Percentiles rank a stretch among this genome's conserved stretches.
Conservation (phyloP, 306 rosid species). For the Urtica urens region DNA sequence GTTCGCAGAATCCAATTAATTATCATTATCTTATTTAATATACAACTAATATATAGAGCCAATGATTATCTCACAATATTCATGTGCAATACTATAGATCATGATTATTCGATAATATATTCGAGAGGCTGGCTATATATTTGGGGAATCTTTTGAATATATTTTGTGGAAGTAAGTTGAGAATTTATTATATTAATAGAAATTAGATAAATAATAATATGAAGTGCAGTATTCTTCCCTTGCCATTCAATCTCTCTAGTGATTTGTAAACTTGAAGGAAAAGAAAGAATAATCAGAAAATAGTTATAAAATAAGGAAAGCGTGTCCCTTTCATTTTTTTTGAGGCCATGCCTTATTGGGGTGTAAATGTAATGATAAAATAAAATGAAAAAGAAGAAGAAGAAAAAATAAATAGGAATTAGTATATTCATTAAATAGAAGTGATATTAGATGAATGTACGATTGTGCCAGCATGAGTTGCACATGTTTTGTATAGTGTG, state of each 20-base stretch:
- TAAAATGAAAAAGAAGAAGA: background rate
- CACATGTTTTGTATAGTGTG: conserved; percentile 13
- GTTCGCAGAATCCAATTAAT: background rate
- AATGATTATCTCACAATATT: conserved; percentile 4
- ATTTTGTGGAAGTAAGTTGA: background rate
- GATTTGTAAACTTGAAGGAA: conserved; percentile 15
- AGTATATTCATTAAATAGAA: background rate
- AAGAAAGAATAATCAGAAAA: conserved; percentile 5
- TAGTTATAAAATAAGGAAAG: background rate
- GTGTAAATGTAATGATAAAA: background rate
- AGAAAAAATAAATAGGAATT: background rate
- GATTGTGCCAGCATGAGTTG: conserved; percentile 4
- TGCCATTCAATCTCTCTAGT: background rate
- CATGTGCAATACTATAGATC: background rate
- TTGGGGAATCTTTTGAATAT: conserved; percentile 12
- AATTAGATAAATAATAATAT: too few species aligned
- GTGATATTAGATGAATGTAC: background rate
- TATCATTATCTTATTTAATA: background rate
- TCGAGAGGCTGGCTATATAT: background rate
- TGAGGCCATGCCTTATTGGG: background rate
- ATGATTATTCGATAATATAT: too few species aligned
- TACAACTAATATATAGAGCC: background rate
- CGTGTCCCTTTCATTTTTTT: conserved; percentile 4
- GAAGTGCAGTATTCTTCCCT: background rate
- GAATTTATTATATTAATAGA: too few species aligned